Base-by-base conservation (phyloP, 2,329 filamentous ascomycete species). In the Westerdykella aurantiaca region DNA sequence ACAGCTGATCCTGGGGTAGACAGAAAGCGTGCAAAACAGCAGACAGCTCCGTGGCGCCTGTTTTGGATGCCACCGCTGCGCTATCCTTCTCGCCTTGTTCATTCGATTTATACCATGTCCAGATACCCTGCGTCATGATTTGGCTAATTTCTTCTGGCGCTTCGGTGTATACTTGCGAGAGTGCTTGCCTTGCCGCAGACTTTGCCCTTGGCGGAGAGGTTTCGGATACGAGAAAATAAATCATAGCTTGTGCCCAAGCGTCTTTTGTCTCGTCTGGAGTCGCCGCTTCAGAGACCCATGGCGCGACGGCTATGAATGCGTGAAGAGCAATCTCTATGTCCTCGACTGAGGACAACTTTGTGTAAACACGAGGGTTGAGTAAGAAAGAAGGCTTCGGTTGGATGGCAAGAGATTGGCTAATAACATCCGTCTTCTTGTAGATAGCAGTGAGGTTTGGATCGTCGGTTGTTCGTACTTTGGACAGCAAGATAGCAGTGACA, bases 381-480 rank as follows among this genome's bases (percentile, higher is more conserved):
- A 97, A 72, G 64, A 95, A 93, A 0, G 91, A 95, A 12, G 86
- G 83, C 63, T 95, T 95, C 0, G 87, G 82, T n/a, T 83, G 81
- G 31, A 82, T 66, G 2, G 76, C 75, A 47, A 95, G 74, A 10
- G 81, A 80, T 55, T 88, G 82, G 39, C 81, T 78, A 18, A 77
- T 65, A 21, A 89, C 69, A 23, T 79, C 72, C 18, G 79, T 75
- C 56, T 82, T 83, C 57, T 85, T 84, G 17, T 79, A 65, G 31
- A 83, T 64, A 3, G 76, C 60, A 34, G 78, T 69, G 53, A 77
- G 74, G 41, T 82, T 79, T 12, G 81, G 71, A 31, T 76, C 72
- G 18, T 73, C 72, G 43, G 80, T 69, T 11, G 80, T 58, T 10
- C 72, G 62, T 23, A 84, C 73, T 51, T 75, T 75, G 2, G 76